Conservation (phyloP, 139 green algal genomes). For the Chlamydomonas schloesseri region DNA sequence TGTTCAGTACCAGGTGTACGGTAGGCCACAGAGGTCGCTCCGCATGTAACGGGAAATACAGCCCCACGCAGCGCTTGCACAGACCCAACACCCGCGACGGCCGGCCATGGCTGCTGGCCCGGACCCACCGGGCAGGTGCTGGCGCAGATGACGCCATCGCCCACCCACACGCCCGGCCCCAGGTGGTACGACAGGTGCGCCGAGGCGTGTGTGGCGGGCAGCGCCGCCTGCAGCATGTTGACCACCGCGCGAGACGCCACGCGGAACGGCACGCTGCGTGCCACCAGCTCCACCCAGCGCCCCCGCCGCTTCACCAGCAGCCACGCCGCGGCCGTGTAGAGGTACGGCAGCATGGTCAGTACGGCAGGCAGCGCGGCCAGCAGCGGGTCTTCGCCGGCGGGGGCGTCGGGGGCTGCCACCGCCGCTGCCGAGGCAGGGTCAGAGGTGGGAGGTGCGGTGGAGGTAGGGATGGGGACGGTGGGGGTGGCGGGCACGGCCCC, state of each 20-base stretch:
- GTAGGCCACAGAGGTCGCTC: too few relatives aligned
- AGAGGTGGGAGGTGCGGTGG: not conserved
- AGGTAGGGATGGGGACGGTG: not conserved
- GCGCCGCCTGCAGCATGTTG: not conserved
- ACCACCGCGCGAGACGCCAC: not conserved
- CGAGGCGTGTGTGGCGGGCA: not conserved
- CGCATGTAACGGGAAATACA: too few relatives aligned
- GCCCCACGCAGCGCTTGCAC: too few relatives aligned
- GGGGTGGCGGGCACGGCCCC: not conserved
- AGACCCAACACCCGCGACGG: too few relatives aligned
- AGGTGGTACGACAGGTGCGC: not conserved
- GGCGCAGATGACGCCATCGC: not conserved
- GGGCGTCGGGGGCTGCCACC: not conserved
- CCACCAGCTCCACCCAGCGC: not conserved
- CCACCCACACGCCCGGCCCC: not conserved
- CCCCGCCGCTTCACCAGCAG: not conserved
- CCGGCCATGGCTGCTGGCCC: too few relatives aligned
- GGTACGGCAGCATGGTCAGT: not conserved
- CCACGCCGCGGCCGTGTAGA: not conserved
- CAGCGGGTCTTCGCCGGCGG: too few relatives aligned
- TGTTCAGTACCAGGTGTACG: too few relatives aligned
- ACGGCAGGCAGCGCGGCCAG: not conserved
- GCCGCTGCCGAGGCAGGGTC: not conserved
- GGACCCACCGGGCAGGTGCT: not conserved
- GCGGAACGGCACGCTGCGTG: not conserved